These are phyloP conservation scores for Gossypium trilobum DNA, from an alignment of 441 rosid species.

Conservation along the genomic window DNA sequence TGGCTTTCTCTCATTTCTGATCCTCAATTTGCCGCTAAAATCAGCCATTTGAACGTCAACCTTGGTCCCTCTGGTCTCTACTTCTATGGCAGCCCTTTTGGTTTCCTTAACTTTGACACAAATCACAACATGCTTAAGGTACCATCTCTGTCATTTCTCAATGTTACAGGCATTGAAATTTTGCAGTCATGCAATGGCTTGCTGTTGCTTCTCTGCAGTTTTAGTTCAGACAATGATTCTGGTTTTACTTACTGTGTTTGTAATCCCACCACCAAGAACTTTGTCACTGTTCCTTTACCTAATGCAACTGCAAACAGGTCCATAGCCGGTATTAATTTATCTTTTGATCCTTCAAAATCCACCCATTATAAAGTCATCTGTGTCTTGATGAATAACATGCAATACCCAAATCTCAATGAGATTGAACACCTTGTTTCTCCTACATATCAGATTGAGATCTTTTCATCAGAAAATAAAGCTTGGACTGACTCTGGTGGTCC, in stretches of 20 bases:
- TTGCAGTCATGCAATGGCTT: constrained; percentile 46
- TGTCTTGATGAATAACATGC: constrained; percentile 8
- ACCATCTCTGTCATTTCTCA: constrained; percentile 22
- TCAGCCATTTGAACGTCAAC: constrained; percentile 2
- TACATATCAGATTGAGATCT: constrained; percentile 16
- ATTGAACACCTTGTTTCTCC: constrained; percentile 3
- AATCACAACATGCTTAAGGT: constrained; percentile 15
- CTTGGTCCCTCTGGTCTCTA: constrained; percentile 29
- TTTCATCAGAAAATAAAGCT: constrained; percentile 18
- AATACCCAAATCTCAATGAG: not conserved
- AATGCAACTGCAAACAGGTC: constrained; percentile 1
- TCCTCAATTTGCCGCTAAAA: constrained; percentile 25
- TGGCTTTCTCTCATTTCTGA: constrained; percentile 45
- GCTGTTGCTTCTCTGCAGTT: constrained; percentile 26
- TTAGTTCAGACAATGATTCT: constrained; percentile 12
- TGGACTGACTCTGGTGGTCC: constrained; percentile 16
- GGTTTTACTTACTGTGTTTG: constrained; percentile 24
- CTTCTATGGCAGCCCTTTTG: constrained; percentile 14
- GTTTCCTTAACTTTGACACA: constrained; percentile 24
- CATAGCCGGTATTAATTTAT: constrained; percentile 17
- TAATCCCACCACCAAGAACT: constrained; percentile 7
- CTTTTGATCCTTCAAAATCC: constrained; percentile 29
- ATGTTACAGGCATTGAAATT: constrained; percentile 20
- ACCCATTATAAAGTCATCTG: constrained; percentile 22
- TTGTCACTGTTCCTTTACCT: not conserved